These are phyloP conservation scores for Epichloe festucae DNA, from an alignment of 2,329 filamentous ascomycete species.

Conservation along the genomic window DNA sequence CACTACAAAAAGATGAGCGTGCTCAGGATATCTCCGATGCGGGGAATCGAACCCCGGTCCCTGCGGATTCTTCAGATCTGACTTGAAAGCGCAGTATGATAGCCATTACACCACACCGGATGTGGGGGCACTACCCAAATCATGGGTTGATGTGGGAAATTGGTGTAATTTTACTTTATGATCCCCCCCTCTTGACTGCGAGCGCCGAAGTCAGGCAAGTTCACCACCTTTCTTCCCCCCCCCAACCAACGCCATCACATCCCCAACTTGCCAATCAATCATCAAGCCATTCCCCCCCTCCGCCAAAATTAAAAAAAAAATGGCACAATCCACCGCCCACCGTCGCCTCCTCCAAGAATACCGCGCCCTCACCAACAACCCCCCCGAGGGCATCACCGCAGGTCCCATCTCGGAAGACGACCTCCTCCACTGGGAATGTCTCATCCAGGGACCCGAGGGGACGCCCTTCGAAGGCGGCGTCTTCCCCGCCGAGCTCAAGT, in stretches of 20 bases:
- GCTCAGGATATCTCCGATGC: conserved; percentile 1
- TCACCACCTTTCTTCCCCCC: no score
- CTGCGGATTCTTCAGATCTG: neutral
- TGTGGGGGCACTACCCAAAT: neutral
- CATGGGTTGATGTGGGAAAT: fast-evolving
- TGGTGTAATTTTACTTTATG: fast-evolving
- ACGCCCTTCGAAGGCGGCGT: conserved; percentile 94
- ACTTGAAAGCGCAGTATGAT: conserved; percentile 9
- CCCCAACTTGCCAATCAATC: no score
- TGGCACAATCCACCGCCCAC: conserved; percentile 51
- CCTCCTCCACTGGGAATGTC: conserved; percentile 88
- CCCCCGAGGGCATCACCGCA: conserved; percentile 97
- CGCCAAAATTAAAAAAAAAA: conserved; percentile 12
- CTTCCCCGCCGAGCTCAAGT: conserved; percentile 88
- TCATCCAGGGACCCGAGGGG: conserved; percentile 89
- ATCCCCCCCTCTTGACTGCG: fast-evolving
- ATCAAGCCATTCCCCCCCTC: no score
- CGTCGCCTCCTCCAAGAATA: conserved; percentile 93
- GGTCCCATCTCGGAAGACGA: conserved; percentile 90
- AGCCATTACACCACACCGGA: conserved; percentile 9
- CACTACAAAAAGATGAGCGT: fast-evolving
- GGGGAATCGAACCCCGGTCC: conserved; percentile 9
- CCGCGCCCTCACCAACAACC: conserved; percentile 81
- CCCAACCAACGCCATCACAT: no score
- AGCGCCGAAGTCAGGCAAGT: no score